phyloP scores from a whole-genome alignment of 176 grass and related monocot species.

The Themeda triandra region DNA sequence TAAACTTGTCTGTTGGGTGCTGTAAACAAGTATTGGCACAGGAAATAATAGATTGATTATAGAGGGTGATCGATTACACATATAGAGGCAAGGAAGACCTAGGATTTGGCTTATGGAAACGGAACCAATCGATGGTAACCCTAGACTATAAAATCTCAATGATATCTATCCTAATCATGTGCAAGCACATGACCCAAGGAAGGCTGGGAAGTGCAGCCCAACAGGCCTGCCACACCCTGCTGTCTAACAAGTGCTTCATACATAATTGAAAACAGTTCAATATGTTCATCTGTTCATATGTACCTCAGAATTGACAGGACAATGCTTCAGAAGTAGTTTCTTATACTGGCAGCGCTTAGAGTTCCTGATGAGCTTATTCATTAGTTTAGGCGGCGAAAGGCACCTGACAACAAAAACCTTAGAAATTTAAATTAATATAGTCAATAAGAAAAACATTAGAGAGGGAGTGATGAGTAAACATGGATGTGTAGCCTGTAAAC shows the following conservation, averaged over 20 bases:
- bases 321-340: conserved; percentile 59
- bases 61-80: too few relatives aligned
- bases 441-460: background rate
- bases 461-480: background rate
- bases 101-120: background rate
- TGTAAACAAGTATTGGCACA: background rate
- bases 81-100: too few relatives aligned
- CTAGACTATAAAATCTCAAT: too few relatives aligned
- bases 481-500: background rate
- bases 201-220: background rate
- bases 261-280: conserved; percentile 1
- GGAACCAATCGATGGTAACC: too few relatives aligned
- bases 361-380: conserved; percentile 58
- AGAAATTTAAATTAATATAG: background rate
- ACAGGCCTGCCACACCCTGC: background rate
- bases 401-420: conserved; percentile 34
- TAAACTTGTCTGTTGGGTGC: background rate
- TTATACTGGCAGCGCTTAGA: conserved; percentile 57
- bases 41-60: too few relatives aligned
- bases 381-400: conserved; percentile 22
- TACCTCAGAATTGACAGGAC: conserved; percentile 39
- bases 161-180: too few relatives aligned
- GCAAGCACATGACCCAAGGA: too few relatives aligned
- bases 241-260: conserved; percentile 11
- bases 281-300: background rate